A percentile compares a stretch with the other conserved stretches of the same genome.
Conservation (phyloP, 257 asterid species). For the Datura wrightii region DNA sequence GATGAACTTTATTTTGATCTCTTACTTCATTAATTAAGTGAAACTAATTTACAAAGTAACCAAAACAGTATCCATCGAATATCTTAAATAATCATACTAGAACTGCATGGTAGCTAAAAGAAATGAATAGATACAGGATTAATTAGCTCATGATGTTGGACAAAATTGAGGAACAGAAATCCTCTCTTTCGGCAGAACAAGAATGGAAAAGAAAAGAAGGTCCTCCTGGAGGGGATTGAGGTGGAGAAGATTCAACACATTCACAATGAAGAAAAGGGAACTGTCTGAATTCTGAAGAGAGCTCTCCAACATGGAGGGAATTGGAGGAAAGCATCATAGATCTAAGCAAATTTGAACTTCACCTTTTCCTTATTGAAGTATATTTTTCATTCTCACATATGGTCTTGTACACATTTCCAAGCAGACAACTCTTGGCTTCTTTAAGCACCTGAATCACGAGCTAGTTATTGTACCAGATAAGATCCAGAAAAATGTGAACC, state of each 20-base stretch:
- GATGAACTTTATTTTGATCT: neutral
- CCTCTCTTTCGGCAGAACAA: neutral
- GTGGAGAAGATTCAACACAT: neutral
- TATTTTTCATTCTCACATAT: conserved; percentile 86
- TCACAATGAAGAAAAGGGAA: neutral
- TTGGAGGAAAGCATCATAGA: neutral
- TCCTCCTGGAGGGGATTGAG: conserved; percentile 23
- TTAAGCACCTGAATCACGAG: conserved; percentile 70
- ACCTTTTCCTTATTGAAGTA: conserved; percentile 80
- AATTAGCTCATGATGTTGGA: conserved; percentile 19
- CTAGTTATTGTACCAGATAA: conserved; percentile 24
- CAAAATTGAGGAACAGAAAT: conserved; percentile 13
- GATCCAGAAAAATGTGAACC: neutral
- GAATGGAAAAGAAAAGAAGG: neutral
- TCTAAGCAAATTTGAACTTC: conserved; percentile 27
- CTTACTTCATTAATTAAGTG: neutral
- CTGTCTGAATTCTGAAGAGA: conserved; percentile 12
- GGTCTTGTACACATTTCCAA: conserved; percentile 80
- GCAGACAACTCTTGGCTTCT: conserved; percentile 91
- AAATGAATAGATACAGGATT: neutral
- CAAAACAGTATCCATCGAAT: neutral
- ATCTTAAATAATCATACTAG: conserved; percentile 13
- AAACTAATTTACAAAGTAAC: neutral
- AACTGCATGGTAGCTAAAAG: neutral
- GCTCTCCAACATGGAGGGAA: conserved; percentile 5